Base-by-base conservation (phyloP, 2,329 filamentous ascomycete species). In the Hymenotorrendiella dingleyae region DNA sequence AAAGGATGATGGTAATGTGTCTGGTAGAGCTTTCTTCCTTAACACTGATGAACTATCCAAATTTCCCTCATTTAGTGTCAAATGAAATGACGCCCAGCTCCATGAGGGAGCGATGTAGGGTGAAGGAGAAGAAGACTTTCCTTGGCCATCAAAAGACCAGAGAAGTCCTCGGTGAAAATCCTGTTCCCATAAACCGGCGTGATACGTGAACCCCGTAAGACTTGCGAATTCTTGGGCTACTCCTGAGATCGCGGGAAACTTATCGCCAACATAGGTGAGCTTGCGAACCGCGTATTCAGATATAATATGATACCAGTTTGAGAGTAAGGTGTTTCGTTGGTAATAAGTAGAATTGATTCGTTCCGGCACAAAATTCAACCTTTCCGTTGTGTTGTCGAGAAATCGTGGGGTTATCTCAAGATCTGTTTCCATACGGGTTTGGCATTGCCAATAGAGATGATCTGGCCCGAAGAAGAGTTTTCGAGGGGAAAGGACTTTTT, bases 31-130 rank as follows among this genome's bases (percentile, higher is more conserved):
- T n/a, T n/a, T n/a, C n/a, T n/a, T n/a, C n/a, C n/a, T n/a, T n/a
- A n/a, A n/a, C n/a, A n/a, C n/a, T n/a, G n/a, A n/a, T n/a, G n/a
- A n/a, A n/a, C n/a, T n/a, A n/a, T n/a, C n/a, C n/a, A n/a, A n/a
- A n/a, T n/a, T n/a, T n/a, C n/a, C n/a, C n/a, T n/a, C n/a, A n/a
- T n/a, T n/a, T n/a, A n/a, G n/a, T n/a, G n/a, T n/a, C n/a, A 36
- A 36, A 22, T 21, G 4, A 16, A 44, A 9, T 3, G 45, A 44
- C 11, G 37, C 38, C 45, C 41, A 47, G 22, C 40, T 43, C 45
- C 41, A 40, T 6, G 41, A 44, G 11, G 45, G 45, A 19, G 36
- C 40, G 12, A 43, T 32, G 20, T 42, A 46, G 2, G 8, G 16
- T 21, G 11, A 16, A 4, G 17, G 10, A 19, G 11, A 11, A 11